Conservation (phyloP, 108 stramenopile genomes). For the Ochromonas danica region DNA sequence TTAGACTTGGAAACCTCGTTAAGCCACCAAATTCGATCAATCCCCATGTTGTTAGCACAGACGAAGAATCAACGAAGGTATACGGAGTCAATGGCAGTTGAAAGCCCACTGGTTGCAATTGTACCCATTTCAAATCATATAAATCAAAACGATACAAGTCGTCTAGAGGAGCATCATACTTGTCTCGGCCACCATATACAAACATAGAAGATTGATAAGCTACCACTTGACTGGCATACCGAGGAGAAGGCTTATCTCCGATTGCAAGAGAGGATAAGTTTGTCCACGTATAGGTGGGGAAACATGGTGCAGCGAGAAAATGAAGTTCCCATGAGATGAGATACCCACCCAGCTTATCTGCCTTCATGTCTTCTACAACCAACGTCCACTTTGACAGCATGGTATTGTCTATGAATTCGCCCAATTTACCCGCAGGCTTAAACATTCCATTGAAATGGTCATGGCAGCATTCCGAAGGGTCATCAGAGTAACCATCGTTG, state of each 20-base stretch:
- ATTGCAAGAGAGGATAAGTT: neutral
- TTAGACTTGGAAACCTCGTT: neutral
- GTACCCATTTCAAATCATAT: neutral
- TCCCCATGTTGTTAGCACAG: slow-evolving; percentile 12
- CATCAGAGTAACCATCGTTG: neutral
- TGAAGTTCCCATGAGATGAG: neutral
- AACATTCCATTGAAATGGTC: neutral
- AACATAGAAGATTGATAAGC: slow-evolving; percentile 1
- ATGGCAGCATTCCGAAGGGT: neutral
- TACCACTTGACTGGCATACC: neutral
- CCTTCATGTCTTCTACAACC: neutral
- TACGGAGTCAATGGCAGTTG: too few relatives aligned
- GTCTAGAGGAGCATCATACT: neutral
- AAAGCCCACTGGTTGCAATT: neutral
- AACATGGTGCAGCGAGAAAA: neutral
- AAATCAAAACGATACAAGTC: slow-evolving; percentile 23
- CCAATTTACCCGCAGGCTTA: neutral
- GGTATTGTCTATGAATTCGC: neutral
- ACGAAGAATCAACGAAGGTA: too few relatives aligned
- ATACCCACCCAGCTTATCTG: neutral
- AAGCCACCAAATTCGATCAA: slow-evolving; percentile 4
- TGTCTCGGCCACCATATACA: slow-evolving; percentile 6
- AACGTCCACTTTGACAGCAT: neutral
- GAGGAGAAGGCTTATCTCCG: neutral
- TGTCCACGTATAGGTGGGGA: neutral